These are phyloP conservation scores for Pythium vanterpoolii DNA, from an alignment of 352 stramenopile genomes.

Conservation along the genomic window DNA sequence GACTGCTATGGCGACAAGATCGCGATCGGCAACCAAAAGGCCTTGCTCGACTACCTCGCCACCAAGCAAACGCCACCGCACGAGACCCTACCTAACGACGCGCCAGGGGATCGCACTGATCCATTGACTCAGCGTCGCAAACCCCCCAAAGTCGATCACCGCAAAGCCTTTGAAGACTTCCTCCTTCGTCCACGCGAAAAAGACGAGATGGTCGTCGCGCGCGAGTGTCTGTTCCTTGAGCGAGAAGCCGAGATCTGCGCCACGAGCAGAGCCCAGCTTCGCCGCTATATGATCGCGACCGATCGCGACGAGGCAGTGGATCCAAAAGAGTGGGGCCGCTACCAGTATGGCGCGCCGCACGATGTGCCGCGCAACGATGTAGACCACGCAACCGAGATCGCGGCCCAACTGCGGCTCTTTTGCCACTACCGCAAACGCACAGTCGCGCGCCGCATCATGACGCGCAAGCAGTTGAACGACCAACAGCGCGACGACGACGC, in stretches of 20 bases:
- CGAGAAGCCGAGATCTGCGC: slow-evolving; percentile 51
- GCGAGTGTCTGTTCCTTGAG: slow-evolving; percentile 60
- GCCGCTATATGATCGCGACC: slow-evolving; percentile 70
- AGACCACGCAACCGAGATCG: slow-evolving; percentile 41
- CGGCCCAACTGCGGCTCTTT: slow-evolving; percentile 55
- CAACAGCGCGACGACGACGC: slow-evolving; percentile 25
- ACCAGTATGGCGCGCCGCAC: slow-evolving; percentile 45
- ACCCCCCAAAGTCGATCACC: slow-evolving; percentile 49
- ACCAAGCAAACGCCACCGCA: slow-evolving; percentile 3
- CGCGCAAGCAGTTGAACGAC: slow-evolving; percentile 31
- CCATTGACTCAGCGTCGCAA: slow-evolving; percentile 15
- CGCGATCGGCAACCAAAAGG: slow-evolving; percentile 40
- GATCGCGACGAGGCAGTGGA: slow-evolving; percentile 53
- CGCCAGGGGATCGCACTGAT: neutral
- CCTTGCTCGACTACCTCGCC: slow-evolving; percentile 33
- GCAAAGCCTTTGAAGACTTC: slow-evolving; percentile 52
- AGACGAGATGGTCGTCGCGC: slow-evolving; percentile 31
- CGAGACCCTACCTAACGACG: neutral
- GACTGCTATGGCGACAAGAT: slow-evolving; percentile 57
- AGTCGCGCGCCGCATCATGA: slow-evolving; percentile 36
- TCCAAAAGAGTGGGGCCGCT: slow-evolving; percentile 57
- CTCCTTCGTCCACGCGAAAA: slow-evolving; percentile 39
- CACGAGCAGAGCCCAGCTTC: slow-evolving; percentile 52
- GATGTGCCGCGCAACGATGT: slow-evolving; percentile 43
- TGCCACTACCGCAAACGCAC: slow-evolving; percentile 45